phyloP scores from a whole-genome alignment of 345 rosid genomes.

The Hypericum perforatum region DNA sequence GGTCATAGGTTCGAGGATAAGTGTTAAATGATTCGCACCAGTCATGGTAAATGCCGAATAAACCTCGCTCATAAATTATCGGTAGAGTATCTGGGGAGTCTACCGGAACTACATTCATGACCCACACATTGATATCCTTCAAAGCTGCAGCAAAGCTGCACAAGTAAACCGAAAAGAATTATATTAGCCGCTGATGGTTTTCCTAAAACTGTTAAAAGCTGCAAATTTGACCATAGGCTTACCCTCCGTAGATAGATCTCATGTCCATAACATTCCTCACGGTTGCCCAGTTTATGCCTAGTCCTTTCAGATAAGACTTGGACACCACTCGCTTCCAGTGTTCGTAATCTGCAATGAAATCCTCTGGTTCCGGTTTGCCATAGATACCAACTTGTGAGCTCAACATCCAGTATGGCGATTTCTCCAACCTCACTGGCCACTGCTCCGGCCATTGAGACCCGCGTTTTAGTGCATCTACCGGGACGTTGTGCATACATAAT shows the following conservation, averaged over 20 bases:
- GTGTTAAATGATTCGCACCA: slow-evolving; percentile 98
- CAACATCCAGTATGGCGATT: slow-evolving; percentile 1
- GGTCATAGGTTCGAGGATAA: slow-evolving; percentile 93
- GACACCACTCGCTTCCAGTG: slow-evolving; percentile 4
- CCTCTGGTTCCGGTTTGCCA: slow-evolving; percentile 1
- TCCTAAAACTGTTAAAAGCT: background rate
- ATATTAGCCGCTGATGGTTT: background rate
- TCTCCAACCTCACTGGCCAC: slow-evolving; percentile 5
- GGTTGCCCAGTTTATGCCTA: slow-evolving; percentile 3
- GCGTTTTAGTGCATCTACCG: background rate
- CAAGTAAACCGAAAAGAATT: slow-evolving; percentile 5
- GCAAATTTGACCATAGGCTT: background rate
- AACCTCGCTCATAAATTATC: slow-evolving; percentile 81
- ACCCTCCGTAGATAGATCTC: slow-evolving; percentile 3
- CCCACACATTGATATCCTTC: slow-evolving; percentile 77
- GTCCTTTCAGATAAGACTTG: background rate
- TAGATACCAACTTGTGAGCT: slow-evolving; percentile 2
- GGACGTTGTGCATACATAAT: slow-evolving; percentile 2
- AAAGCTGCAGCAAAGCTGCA: slow-evolving; percentile 89
- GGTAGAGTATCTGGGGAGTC: slow-evolving; percentile 93
- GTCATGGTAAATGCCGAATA: slow-evolving; percentile 87
- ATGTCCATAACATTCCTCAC: slow-evolving; percentile 5
- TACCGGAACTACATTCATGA: slow-evolving; percentile 79
- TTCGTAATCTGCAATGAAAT: background rate
- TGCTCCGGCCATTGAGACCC: slow-evolving; percentile 6